Conservation (phyloP, 306 rosid species). For the Acacia confusa region DNA sequence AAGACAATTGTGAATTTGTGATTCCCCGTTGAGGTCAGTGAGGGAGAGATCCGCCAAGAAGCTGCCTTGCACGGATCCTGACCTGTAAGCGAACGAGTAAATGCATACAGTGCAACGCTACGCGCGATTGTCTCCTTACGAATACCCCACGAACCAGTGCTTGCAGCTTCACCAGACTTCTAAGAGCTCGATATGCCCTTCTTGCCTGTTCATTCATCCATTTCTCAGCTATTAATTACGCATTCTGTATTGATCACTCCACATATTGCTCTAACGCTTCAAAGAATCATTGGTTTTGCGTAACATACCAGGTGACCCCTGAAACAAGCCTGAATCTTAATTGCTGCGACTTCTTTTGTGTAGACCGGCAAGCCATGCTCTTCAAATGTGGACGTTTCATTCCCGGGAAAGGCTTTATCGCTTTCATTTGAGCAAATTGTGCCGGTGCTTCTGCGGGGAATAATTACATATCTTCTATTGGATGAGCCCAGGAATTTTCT, state of each 20-base stretch:
- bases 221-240: background rate
- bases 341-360: slow-evolving; percentile 49
- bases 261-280: background rate
- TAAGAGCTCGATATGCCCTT: slow-evolving; percentile 63
- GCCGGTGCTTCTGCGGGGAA: background rate
- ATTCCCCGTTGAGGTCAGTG: background rate
- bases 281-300: background rate
- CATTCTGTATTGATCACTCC: background rate
- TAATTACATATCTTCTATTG: background rate
- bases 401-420: slow-evolving; percentile 23
- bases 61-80: slow-evolving; percentile 72
- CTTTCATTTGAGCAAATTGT: slow-evolving; percentile 18
- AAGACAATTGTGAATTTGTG: background rate
- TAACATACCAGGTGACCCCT: slow-evolving; percentile 80
- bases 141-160: slow-evolving; percentile 76
- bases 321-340: slow-evolving; percentile 76
- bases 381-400: slow-evolving; percentile 30
- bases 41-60: slow-evolving; percentile 31
- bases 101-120: slow-evolving; percentile 81
- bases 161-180: slow-evolving; percentile 81
- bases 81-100: slow-evolving; percentile 70
- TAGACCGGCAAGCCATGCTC: slow-evolving; percentile 9
- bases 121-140: slow-evolving; percentile 65
- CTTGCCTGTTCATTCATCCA: slow-evolving; percentile 58
- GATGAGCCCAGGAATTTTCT: background rate